Percentiles rank a stretch among this genome's conserved stretches.
phyloP scores from a whole-genome alignment of 345 rosid genomes.

The Litchi chinensis region DNA sequence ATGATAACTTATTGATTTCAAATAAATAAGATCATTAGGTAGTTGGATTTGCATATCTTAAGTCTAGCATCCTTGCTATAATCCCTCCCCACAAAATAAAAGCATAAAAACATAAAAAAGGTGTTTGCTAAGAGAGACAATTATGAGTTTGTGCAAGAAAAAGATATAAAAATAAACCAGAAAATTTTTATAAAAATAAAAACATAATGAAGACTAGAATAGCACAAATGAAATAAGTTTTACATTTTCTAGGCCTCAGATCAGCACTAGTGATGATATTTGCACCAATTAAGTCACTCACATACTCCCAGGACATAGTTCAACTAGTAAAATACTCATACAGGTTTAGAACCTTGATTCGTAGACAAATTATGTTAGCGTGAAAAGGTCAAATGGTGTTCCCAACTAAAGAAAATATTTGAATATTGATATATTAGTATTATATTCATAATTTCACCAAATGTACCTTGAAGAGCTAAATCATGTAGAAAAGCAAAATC shows the following conservation, averaged over 20 bases:
- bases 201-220: background rate
- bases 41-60: background rate
- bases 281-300: background rate
- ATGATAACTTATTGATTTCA: background rate
- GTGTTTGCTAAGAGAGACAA: background rate
- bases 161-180: no score
- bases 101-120: background rate
- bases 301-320: background rate
- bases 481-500: slow-evolving; percentile 31
- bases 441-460: no score
- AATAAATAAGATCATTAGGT: background rate
- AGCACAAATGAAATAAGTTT: background rate
- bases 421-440: no score
- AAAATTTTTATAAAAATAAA: background rate
- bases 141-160: background rate
- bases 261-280: background rate
- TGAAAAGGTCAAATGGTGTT: background rate
- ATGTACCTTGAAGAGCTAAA: no score
- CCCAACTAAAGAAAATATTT: background rate
- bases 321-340: slow-evolving; percentile 1
- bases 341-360: background rate
- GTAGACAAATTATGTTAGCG: background rate
- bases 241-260: background rate
- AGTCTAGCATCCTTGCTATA: background rate
- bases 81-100: background rate